A percentile compares a stretch with the other conserved stretches of the same genome.
These are phyloP conservation scores for Metahyphopichia silvanorum DNA, from an alignment of 805 yeast species.

Conservation along the genomic window DNA sequence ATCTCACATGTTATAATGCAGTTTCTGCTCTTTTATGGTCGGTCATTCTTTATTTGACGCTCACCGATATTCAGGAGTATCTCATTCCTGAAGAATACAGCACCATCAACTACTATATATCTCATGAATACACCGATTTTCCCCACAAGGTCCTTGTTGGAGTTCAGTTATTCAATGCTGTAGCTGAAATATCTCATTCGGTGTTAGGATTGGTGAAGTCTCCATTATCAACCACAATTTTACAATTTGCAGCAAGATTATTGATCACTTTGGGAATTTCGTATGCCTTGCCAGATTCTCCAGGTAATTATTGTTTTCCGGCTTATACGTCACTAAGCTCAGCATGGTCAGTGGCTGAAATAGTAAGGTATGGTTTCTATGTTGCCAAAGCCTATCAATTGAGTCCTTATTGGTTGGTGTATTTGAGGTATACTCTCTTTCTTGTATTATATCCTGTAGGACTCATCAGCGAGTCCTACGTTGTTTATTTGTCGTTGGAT, in stretches of 20 bases:
- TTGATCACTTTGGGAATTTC: conserved; percentile 26
- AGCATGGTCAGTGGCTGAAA: conserved; percentile 30
- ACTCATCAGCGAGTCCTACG: conserved; percentile 20
- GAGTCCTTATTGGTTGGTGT: conserved; percentile 15
- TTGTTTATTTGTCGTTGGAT: conserved; percentile 21
- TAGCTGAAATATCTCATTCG: conserved; percentile 20
- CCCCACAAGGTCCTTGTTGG: conserved; percentile 28
- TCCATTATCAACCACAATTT: conserved; percentile 18
- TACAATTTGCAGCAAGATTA: conserved; percentile 29
- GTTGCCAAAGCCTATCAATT: conserved; percentile 12
- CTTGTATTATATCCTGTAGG: conserved; percentile 30
- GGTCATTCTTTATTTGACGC: conserved; percentile 9
- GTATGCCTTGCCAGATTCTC: conserved; percentile 22
- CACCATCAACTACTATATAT: conserved; percentile 6
- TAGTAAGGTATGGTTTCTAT: conserved; percentile 27
- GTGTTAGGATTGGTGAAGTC: conserved; percentile 25
- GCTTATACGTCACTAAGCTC: conserved; percentile 18
- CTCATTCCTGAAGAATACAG: conserved; percentile 1
- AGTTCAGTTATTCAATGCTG: conserved; percentile 23
- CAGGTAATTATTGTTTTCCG: conserved; percentile 20
- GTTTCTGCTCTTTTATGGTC: conserved; percentile 16
- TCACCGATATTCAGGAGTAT: conserved; percentile 8
- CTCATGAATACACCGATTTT: conserved; percentile 8
- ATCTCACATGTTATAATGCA: conserved; percentile 13
- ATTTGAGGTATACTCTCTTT: conserved; percentile 28